Evolutionary conservation across 2,329 filamentous ascomycete species (phyloP).

Genomic region (Fusarium tuaranense): DNA sequence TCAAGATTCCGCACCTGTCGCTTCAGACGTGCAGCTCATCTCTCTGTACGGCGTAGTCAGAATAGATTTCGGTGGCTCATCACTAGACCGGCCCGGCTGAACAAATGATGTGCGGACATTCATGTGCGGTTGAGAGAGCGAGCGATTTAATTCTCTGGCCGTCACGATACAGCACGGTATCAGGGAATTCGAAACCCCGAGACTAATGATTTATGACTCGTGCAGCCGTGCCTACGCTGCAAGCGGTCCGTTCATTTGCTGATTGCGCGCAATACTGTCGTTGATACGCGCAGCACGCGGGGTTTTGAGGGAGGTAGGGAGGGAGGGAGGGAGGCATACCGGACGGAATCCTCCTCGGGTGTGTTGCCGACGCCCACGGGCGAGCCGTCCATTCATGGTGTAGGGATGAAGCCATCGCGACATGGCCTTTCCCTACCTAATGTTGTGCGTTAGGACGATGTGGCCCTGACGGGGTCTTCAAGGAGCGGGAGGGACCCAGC

Average conservation of each 20-base stretch:
- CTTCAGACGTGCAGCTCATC: conserved; percentile 10
- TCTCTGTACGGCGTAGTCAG: conserved; percentile 10
- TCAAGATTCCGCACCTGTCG: conserved; percentile 27
- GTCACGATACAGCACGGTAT: conserved; percentile 27
- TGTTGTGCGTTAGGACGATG: conserved; percentile 30
- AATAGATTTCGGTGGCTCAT: conserved; percentile 35
- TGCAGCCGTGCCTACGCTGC: conserved; percentile 28
- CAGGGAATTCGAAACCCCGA: conserved; percentile 35
- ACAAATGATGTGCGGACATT: conserved; percentile 25
- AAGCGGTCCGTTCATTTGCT: conserved; percentile 21
- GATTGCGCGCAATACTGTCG: conserved; percentile 8
- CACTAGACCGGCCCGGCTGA: conserved; percentile 29
- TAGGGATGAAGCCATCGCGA: conserved; percentile 42
- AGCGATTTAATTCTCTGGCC: conserved; percentile 21
- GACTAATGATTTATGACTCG: conserved; percentile 44
- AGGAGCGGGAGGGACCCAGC: conserved; percentile 43
- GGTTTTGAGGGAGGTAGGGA: conserved; percentile 6
- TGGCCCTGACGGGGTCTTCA: conserved; percentile 40
- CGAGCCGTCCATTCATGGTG: neutral
- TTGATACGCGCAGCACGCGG: neutral
- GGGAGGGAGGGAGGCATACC: neutral
- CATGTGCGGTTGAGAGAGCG: conserved; percentile 26
- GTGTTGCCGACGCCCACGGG: conserved; percentile 7
- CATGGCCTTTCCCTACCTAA: conserved; percentile 6
- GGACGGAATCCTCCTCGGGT: neutral